These are phyloP conservation scores for Ceratobasidium sp. DNA, from an alignment of 1,284 basidiomycete species.

Conservation along the genomic window DNA sequence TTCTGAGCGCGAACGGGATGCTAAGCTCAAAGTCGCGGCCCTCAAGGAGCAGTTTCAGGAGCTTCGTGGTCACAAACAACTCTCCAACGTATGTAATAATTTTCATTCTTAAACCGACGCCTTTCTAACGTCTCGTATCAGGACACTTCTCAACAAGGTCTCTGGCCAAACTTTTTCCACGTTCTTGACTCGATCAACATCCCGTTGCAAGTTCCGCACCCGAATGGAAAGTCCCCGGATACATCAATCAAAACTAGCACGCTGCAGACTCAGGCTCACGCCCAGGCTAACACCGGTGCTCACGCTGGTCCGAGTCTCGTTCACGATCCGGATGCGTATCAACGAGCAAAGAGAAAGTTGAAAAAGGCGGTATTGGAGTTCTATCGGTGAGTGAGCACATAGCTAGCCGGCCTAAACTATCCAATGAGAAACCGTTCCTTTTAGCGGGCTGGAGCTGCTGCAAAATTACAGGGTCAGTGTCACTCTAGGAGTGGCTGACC, in stretches of 20 bases:
- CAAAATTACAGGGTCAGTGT: constrained; percentile 85
- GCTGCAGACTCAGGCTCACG: background rate
- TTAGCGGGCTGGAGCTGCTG: constrained; percentile 78
- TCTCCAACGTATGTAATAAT: constrained; percentile 68
- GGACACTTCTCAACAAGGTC: constrained; percentile 39
- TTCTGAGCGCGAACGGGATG: constrained; percentile 77
- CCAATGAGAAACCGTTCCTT: too few species aligned
- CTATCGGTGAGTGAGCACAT: constrained; percentile 72
- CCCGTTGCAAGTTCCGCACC: constrained; percentile 4
- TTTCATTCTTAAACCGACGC: background rate
- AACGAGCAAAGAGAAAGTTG: constrained; percentile 83
- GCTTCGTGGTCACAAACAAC: constrained; percentile 75
- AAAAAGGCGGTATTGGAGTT: constrained; percentile 87
- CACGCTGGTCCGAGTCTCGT: constrained; percentile 39
- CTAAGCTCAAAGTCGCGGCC: constrained; percentile 64
- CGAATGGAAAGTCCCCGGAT: constrained; percentile 39
- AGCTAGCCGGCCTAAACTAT: too few species aligned
- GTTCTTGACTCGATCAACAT: constrained; percentile 41
- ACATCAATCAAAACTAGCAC: constrained; percentile 37
- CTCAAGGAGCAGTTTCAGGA: constrained; percentile 81
- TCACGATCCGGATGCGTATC: constrained; percentile 82
- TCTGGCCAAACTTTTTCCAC: constrained; percentile 48
- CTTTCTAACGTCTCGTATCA: constrained; percentile 32
- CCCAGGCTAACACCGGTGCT: background rate
- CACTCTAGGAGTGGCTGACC: background rate